Conservation (phyloP, 2,329 filamentous ascomycete species). For the Colletotrichum chrysophilum region DNA sequence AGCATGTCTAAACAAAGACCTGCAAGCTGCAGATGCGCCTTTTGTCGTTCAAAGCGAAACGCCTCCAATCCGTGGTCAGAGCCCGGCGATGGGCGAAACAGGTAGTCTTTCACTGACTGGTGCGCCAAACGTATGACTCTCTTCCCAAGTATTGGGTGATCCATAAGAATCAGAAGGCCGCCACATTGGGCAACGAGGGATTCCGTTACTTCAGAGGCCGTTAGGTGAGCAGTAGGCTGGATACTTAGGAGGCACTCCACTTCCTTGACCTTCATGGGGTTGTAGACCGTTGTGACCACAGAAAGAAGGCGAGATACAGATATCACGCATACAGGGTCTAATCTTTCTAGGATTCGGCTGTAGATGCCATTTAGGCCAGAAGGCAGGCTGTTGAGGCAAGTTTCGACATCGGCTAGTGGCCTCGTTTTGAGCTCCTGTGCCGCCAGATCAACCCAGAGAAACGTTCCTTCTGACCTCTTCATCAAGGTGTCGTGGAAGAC, state of each 20-base stretch:
- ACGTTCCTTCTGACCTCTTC: too few species aligned
- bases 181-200: too few species aligned
- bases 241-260: rapidly evolving
- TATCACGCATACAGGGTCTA: rapidly evolving
- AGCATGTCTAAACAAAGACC: too few species aligned
- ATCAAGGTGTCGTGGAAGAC: rapidly evolving
- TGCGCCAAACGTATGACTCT: rapidly evolving
- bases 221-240: too few species aligned
- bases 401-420: too few species aligned
- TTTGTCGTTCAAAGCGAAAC: rapidly evolving
- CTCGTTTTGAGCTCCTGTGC: rapidly evolving
- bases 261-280: rapidly evolving
- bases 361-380: too few species aligned
- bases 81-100: rapidly evolving
- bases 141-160: rapidly evolving
- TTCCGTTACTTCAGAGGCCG: too few species aligned
- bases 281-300: rapidly evolving
- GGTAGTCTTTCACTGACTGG: too few species aligned
- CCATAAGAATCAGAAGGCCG: rapidly evolving
- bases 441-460: rapidly evolving
- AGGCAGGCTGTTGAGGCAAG: rapidly evolving
- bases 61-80: rapidly evolving
- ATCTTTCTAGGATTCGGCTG: rapidly evolving
- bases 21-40: too few species aligned
- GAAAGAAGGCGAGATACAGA: too few species aligned